Base-by-base conservation (phyloP, 2,329 filamentous ascomycete species). In the Cladosporium sp. region DNA sequence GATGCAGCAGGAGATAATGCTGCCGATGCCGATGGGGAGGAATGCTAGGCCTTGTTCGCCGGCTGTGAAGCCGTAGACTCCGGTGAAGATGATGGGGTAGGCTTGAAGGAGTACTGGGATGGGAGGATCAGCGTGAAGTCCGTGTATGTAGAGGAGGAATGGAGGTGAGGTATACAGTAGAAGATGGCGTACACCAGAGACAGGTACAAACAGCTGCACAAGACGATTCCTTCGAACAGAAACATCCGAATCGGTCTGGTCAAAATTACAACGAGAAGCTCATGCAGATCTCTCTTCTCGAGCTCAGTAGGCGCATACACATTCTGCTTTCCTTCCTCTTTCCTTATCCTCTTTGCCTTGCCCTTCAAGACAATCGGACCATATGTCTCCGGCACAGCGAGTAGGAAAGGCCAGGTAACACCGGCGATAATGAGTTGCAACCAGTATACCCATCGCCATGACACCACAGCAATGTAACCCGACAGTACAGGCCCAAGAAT, bases 161-260 rank as follows among this genome's bases (percentile, higher is more conserved):
- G 43, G 25, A 12, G 13, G 56, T 33, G 35, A 18, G n/a, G 56
- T 59, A 49, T 43, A 60, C 60, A 86, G 73, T 82, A 84, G 54
- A 84, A 79, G 53, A 84, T 76, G 3, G 73, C 78, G 62, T 89
- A 91, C 7, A 68, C 71, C 42, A 75, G 71, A 29, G 82, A 77
- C 22, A 91, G 72, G 29, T 86, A 82, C 9, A 90, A 73, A 65
- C 89, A 91, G 1, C 78, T 80, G 42, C 82, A 84, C 19, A 83
- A 73, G 7, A 92, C 85, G 43, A 92, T 85, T 42, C 84, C 82
- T 62, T 93, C 88, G 38, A 78, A 83, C 38, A 69, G 62, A n/a
- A 88, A 72, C 87, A 92, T 92, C 20, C 83, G 76, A 5, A 90
- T 66, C 0, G 88, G 87, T 0, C 87, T 72, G 1, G 82, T 84